Conservation (phyloP, 2,329 filamentous ascomycete genomes). For the Coniosporium tulheliwenetii region DNA sequence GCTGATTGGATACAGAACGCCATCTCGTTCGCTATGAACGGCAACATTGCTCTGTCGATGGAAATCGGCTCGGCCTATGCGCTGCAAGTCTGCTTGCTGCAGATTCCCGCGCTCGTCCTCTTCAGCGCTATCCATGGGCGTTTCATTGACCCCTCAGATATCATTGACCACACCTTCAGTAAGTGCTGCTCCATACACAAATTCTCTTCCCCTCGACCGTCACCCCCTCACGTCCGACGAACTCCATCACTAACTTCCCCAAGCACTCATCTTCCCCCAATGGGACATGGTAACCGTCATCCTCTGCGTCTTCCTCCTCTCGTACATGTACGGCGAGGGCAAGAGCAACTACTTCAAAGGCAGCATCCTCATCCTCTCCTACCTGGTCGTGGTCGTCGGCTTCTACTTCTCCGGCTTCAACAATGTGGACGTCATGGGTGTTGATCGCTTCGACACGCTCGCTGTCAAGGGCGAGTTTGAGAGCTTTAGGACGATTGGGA, state of each 20-base stretch:
- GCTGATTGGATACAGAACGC: conserved; percentile 51
- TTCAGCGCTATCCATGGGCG: conserved; percentile 66
- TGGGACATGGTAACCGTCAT: conserved; percentile 99
- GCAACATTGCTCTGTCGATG: conserved; percentile 97
- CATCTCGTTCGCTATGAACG: conserved; percentile 99
- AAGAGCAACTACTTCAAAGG: conserved; percentile 99
- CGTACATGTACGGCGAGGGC: conserved; percentile 94
- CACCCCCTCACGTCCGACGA: not conserved
- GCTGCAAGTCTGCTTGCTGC: conserved; percentile 84
- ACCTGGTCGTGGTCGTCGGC: conserved; percentile 78
- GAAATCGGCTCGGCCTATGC: conserved; percentile 97
- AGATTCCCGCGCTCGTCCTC: conserved; percentile 82
- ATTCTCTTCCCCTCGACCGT: conserved; percentile 1
- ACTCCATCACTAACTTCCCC: conserved; percentile 5
- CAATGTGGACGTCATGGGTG: conserved; percentile 32
- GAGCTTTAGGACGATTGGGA: conserved; percentile 27
- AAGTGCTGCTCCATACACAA: conserved; percentile 10
- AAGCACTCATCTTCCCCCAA: conserved; percentile 81
- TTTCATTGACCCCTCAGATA: conserved; percentile 37
- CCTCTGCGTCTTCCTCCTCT: conserved; percentile 86
- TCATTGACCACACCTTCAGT: conserved; percentile 53
- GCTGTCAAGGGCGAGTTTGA: conserved; percentile 15
- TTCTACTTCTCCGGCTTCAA: conserved; percentile 71
- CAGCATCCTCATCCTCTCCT: conserved; percentile 82
- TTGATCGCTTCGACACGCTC: conserved; percentile 30